A percentile compares a stretch with the other conserved stretches of the same genome.
Evolutionary conservation across 2,329 filamentous ascomycete genomes (phyloP).

Genomic region (Paecilomyces dactylethromorphus): DNA sequence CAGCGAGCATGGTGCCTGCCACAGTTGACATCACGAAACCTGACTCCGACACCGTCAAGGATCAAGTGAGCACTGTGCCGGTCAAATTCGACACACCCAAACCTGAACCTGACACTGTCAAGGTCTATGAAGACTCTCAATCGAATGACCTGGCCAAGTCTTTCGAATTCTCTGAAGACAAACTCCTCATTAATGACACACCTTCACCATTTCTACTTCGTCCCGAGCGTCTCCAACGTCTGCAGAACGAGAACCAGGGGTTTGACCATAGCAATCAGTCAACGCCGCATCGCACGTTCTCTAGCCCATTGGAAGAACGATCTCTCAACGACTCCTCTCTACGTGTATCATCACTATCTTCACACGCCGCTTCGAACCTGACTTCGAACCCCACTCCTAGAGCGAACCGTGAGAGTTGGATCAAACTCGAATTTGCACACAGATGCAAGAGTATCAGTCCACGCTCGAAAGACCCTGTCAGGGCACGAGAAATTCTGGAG

Average conservation of each 20-base stretch:
- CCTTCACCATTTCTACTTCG: neutral
- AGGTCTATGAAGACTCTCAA: constrained; percentile 50
- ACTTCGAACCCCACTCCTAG: neutral
- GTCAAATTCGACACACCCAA: too few species aligned
- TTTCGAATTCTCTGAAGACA: neutral
- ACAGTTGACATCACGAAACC: too few species aligned
- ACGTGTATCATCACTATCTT: neutral
- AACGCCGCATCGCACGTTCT: neutral
- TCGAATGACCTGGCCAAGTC: constrained; percentile 8
- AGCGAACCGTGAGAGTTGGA: neutral
- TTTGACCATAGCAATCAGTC: constrained; percentile 5
- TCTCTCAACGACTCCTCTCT: constrained; percentile 27
- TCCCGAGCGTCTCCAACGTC: neutral
- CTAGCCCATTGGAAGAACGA: constrained; percentile 26
- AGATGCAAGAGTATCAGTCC: constrained; percentile 25
- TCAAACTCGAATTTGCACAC: neutral
- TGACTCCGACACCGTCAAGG: too few species aligned
- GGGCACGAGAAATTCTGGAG: constrained; percentile 31
- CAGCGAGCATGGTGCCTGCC: too few species aligned
- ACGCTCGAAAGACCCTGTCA: constrained; percentile 30
- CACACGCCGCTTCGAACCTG: neutral
- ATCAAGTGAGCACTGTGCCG: too few species aligned
- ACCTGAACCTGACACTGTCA: constrained; percentile 20
- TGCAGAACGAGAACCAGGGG: neutral
- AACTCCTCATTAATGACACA: neutral